phyloP scores from a whole-genome alignment of 2,329 filamentous ascomycete species.

The Magnaporthiopsis incrustans region DNA sequence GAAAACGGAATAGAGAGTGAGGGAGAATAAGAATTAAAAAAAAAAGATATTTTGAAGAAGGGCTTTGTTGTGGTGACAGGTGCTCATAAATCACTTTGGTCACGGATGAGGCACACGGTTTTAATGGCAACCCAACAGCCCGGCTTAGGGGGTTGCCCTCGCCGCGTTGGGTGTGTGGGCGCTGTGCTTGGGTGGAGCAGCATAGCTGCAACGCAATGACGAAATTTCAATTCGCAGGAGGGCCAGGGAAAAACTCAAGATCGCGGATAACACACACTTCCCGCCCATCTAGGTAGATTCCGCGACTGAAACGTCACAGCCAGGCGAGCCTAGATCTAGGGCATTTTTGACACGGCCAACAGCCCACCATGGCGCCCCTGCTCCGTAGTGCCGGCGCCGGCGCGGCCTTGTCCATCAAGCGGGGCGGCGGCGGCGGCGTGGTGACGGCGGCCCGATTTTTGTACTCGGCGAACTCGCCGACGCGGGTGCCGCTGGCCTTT shows the following conservation, averaged over 20 bases:
- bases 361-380: background rate
- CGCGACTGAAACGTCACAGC: background rate
- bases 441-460: background rate
- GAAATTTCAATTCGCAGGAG: background rate
- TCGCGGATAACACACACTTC: background rate
- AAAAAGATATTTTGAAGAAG: background rate
- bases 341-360: background rate
- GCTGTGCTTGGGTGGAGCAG: background rate
- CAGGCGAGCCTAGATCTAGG: no score
- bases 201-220: background rate
- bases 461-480: background rate
- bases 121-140: background rate
- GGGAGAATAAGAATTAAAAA: background rate
- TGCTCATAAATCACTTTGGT: no score
- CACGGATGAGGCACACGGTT: no score
- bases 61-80: background rate
- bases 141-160: no score
- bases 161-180: background rate
- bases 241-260: background rate
- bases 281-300: background rate
- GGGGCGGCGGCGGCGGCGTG: no score
- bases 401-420: no score
- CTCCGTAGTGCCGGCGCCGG: background rate
- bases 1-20: background rate
- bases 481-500: slow-evolving; percentile 43